A percentile compares a stretch with the other conserved stretches of the same genome.
phyloP scores from a whole-genome alignment of 768 basidiomycete genomes.

The Hypholoma fasciculare region DNA sequence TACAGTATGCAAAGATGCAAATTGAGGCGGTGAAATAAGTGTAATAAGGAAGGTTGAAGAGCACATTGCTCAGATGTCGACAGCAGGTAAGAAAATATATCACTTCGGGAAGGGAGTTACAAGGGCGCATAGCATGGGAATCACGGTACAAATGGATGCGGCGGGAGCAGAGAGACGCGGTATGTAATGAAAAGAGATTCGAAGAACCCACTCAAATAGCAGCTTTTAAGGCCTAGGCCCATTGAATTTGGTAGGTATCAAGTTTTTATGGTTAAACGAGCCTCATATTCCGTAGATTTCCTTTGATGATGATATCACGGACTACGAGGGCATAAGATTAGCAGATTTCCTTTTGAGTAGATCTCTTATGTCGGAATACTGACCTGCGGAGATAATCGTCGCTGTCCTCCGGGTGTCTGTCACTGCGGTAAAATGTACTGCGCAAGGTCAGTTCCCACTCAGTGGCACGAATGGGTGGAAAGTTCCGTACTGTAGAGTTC shows the following conservation, averaged over 20 bases:
- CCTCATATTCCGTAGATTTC: constrained; percentile 61
- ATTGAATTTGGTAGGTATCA: not conserved
- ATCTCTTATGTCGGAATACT: constrained; percentile 19
- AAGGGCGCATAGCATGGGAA: not conserved
- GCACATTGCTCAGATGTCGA: not conserved
- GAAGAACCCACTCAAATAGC: not conserved
- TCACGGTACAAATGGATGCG: not conserved
- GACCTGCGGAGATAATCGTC: constrained; percentile 74
- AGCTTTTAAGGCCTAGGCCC: not conserved
- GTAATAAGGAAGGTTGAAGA: not conserved
- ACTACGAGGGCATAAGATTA: constrained; percentile 36
- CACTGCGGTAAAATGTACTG: constrained; percentile 80
- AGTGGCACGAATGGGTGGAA: not conserved
- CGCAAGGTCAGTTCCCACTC: constrained; percentile 1
- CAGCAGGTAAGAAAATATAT: not conserved
- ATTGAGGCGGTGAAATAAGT: not conserved
- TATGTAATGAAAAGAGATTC: not conserved
- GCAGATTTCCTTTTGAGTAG: not conserved
- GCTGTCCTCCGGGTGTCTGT: constrained; percentile 77
- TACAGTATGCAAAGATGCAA: not conserved
- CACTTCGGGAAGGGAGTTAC: constrained; percentile 1
- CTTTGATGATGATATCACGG: constrained; percentile 69
- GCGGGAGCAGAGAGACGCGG: not conserved
- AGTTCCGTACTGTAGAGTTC: constrained; percentile 65
- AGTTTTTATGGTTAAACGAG: constrained; percentile 36